phyloP scores from a whole-genome alignment of 2,329 filamentous ascomycete genomes.

The Metarhizium brunneum region DNA sequence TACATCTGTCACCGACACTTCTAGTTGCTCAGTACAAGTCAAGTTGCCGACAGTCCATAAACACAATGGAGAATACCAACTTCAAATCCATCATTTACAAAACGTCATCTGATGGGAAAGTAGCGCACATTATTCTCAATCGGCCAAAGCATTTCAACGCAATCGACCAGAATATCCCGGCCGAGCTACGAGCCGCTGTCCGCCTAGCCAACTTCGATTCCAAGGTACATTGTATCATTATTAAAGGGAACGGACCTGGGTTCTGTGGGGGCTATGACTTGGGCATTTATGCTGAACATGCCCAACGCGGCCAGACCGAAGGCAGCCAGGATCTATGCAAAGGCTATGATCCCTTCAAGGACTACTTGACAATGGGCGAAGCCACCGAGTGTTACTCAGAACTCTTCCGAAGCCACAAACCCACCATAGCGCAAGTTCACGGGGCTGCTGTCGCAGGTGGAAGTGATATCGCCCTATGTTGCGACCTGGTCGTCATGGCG shows the following conservation, averaged over 20 bases:
- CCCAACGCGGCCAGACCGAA: conserved; percentile 7
- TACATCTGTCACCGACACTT: too few relatives aligned
- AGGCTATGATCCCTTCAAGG: conserved; percentile 8
- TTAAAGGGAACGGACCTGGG: conserved; percentile 7
- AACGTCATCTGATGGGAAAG: conserved; percentile 7
- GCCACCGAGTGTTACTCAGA: conserved; percentile 8
- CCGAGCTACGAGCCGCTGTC: conserved; percentile 6
- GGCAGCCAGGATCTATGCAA: conserved; percentile 7
- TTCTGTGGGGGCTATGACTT: conserved; percentile 10
- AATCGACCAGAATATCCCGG: conserved; percentile 7
- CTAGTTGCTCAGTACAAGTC: not conserved
- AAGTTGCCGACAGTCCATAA: not conserved
- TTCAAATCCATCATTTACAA: conserved; percentile 7
- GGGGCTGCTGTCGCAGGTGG: conserved; percentile 8
- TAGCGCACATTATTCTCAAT: conserved; percentile 10
- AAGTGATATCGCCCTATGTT: conserved; percentile 9
- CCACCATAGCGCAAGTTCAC: conserved; percentile 11
- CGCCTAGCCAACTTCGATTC: conserved; percentile 7
- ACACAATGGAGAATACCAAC: not conserved
- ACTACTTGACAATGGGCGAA: conserved; percentile 8
- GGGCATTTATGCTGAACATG: conserved; percentile 6
- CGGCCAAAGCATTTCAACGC: conserved; percentile 9
- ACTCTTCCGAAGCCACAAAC: conserved; percentile 9
- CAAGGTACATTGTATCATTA: conserved; percentile 7
- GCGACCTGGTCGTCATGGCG: conserved; percentile 10